Base-by-base conservation (phyloP, 2,329 filamentous ascomycete genomes). In the Clarireedia homoeocarpa region DNA sequence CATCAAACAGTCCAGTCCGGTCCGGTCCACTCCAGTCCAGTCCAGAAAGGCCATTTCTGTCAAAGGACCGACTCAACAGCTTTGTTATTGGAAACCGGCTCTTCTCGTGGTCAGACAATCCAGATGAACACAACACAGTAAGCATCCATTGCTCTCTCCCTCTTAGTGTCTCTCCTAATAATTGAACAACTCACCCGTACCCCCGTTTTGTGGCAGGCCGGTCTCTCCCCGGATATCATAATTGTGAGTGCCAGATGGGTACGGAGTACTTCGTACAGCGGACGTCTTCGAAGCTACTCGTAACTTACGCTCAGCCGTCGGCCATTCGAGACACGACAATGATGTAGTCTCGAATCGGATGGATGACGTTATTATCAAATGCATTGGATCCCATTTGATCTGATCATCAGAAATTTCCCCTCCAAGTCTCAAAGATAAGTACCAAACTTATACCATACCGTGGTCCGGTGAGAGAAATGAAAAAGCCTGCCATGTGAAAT, bases 381-480 rank as follows among this genome's bases (percentile, higher is more conserved):
- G 53, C 53, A 55, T 50, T 50, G 46, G 30, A 50, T 44, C 49
- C 17, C 36, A 50, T 23, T 50, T 55, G 53, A 55, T 55, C 53
- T 50, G 46, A 55, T 50, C 51, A 53, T 53, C 6, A 15, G 36
- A 45, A 9, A 39, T 27, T 47, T 47, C 34, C 51, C 51, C 51
- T 44, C 42, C 42, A 39, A 54, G 45, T 54, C 27, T 54, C 34
- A 44, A 20, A 42, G 10, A 54, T 42, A 34, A 34, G 30, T 12
- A 34, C 30, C 30, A 34, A 9, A 34, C 30, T 34, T 20, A 20
- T 20, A 20, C 30, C 7, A 34, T 34, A 5, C 30, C 30, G 10
- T 34, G 30, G 30, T 14, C 10, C 30, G 10, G 30, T 34, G 30
- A 34, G 30, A 12, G 30, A 34, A 34, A 34, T 34, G 30, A 34